phyloP scores from a whole-genome alignment of 2,329 filamentous ascomycete genomes.

The Pseudogymnoascus sp. region DNA sequence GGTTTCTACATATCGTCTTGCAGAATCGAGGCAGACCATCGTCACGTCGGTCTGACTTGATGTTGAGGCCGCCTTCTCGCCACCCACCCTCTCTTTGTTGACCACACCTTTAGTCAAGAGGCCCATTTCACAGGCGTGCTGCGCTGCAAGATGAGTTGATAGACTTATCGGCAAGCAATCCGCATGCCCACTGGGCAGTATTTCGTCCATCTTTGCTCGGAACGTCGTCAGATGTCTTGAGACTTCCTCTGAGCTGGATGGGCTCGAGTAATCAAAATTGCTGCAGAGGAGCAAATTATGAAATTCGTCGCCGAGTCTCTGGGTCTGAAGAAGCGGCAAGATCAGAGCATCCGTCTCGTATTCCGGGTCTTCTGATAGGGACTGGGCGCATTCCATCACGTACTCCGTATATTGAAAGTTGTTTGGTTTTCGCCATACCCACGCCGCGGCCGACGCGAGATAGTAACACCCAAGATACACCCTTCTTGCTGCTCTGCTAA shows the following conservation, averaged over 20 bases:
- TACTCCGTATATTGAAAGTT: slow-evolving; percentile 14
- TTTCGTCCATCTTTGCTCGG: neutral
- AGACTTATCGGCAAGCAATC: neutral
- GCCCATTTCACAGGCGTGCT: neutral
- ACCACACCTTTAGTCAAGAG: neutral
- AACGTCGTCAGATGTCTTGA: neutral
- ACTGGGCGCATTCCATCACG: slow-evolving; percentile 20
- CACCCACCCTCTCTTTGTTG: neutral
- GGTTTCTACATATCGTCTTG: neutral
- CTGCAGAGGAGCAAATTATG: neutral
- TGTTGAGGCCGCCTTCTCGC: neutral
- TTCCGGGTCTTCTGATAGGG: slow-evolving; percentile 17
- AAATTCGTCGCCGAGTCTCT: slow-evolving; percentile 19
- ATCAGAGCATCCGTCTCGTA: slow-evolving; percentile 22
- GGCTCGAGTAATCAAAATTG: neutral
- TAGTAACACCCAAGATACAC: slow-evolving; percentile 20
- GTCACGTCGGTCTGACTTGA: neutral
- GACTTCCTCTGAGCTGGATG: neutral
- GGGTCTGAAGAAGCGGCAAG: slow-evolving; percentile 18
- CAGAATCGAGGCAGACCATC: neutral
- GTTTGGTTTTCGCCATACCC: slow-evolving; percentile 16
- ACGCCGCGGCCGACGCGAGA: slow-evolving; percentile 17
- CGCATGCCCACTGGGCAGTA: no score
- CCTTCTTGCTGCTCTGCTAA: slow-evolving; percentile 12
- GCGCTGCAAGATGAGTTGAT: neutral